These are phyloP conservation scores for Solanum peruvianum DNA, from an alignment of 257 asterid species.

Conservation along the genomic window DNA sequence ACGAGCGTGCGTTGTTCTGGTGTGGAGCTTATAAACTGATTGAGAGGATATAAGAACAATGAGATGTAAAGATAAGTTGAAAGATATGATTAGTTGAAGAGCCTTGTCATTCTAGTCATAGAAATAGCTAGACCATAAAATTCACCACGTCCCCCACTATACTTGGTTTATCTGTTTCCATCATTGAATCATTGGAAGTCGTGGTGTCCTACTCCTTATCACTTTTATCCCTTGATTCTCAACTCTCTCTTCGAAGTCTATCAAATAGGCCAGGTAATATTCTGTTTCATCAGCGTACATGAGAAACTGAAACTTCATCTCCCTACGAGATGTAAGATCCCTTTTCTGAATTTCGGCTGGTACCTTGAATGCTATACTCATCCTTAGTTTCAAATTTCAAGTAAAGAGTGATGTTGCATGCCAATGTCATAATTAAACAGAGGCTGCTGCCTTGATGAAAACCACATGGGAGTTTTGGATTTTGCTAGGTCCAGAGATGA, in stretches of 20 bases:
- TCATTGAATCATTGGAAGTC: neutral
- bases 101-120: neutral
- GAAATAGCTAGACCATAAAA: neutral
- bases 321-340: neutral
- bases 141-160: neutral
- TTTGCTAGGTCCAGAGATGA: neutral
- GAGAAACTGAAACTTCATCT: neutral
- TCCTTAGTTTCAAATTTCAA: neutral
- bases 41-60: neutral
- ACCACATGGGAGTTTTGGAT: neutral
- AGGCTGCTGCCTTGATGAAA: neutral
- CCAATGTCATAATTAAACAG: neutral
- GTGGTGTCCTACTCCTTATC: neutral
- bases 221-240: neutral
- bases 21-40: neutral
- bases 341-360: neutral
- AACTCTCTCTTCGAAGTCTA: neutral
- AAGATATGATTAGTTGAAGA: neutral
- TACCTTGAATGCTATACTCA: neutral
- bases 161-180: neutral
- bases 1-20: neutral
- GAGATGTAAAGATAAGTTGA: neutral
- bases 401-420: neutral
- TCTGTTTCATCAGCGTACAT: neutral
- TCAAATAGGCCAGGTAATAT: neutral